Conservation (phyloP, 768 basidiomycete genomes). For the Hericium erinaceus region DNA sequence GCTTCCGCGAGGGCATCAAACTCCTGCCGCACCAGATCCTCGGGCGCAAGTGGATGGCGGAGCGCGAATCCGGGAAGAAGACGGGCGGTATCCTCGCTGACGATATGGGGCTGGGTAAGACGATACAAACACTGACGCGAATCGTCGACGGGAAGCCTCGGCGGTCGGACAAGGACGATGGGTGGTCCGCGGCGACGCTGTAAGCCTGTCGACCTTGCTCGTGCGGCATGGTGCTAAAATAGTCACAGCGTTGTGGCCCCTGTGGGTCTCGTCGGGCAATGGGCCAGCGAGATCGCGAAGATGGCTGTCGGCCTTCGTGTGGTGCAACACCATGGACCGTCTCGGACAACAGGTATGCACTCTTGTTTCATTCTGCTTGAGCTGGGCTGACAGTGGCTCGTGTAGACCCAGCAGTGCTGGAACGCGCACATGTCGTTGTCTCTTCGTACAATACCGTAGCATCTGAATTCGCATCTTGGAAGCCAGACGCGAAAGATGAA, state of each 20-base stretch:
- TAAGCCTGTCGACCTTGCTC: conserved; percentile 24
- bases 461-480: conserved; percentile 60
- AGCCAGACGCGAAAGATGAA: conserved; percentile 45
- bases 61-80: conserved; percentile 71
- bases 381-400: too few species aligned
- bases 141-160: conserved; percentile 76
- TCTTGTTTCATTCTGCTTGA: background rate
- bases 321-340: conserved; percentile 75
- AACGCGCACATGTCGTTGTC: conserved; percentile 61
- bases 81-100: conserved; percentile 87
- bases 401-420: conserved; percentile 46
- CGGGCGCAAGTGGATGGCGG: conserved; percentile 81
- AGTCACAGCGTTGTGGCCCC: conserved; percentile 72
- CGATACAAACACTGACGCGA: conserved; percentile 81
- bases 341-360: conserved; percentile 51
- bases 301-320: conserved; percentile 61
- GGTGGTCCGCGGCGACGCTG: conserved; percentile 68
- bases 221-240: background rate
- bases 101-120: conserved; percentile 86
- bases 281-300: conserved; percentile 78
- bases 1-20: conserved; percentile 59
- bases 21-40: conserved; percentile 85
- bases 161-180: conserved; percentile 59
- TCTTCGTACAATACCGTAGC: conserved; percentile 84
- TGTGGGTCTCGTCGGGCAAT: conserved; percentile 81